These are phyloP conservation scores for Pulveroboletus frians DNA, from an alignment of 768 basidiomycete genomes.

Conservation along the genomic window DNA sequence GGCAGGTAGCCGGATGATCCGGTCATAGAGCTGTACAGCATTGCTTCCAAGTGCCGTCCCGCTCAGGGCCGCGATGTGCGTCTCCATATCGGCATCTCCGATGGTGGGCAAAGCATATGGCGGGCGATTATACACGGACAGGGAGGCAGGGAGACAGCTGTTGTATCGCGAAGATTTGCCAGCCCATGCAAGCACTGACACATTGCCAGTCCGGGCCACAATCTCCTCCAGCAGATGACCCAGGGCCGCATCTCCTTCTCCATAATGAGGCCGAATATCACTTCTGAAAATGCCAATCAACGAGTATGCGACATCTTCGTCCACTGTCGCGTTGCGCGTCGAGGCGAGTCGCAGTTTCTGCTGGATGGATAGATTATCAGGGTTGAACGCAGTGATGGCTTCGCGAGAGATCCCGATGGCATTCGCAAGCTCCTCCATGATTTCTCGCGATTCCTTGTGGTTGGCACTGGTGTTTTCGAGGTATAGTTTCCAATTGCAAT, in stretches of 20 bases:
- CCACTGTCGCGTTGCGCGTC: too few relatives aligned
- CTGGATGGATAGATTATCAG: too few relatives aligned
- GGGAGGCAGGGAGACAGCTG: constrained; percentile 5
- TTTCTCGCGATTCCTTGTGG: background rate
- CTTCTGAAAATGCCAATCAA: too few relatives aligned
- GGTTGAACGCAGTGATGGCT: too few relatives aligned
- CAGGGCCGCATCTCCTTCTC: background rate
- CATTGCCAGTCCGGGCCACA: constrained; percentile 3
- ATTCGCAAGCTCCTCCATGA: background rate
- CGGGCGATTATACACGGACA: background rate
- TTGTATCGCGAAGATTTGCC: constrained; percentile 5
- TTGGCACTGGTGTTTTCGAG: background rate
- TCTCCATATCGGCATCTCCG: too few relatives aligned
- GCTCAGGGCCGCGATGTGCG: background rate
- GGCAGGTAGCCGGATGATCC: too few relatives aligned
- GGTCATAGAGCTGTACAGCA: background rate
- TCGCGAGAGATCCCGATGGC: too few relatives aligned
- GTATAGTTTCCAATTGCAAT: too few relatives aligned
- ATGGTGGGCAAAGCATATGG: too few relatives aligned
- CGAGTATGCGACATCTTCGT: too few relatives aligned
- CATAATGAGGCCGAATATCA: constrained; percentile 2
- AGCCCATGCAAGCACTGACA: too few relatives aligned
- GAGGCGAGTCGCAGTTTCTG: too few relatives aligned
- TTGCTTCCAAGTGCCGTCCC: background rate
- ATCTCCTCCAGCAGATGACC: constrained; percentile 9